Base-by-base conservation (phyloP, 2,329 filamentous ascomycete species). In the Aspergillus piperis region DNA sequence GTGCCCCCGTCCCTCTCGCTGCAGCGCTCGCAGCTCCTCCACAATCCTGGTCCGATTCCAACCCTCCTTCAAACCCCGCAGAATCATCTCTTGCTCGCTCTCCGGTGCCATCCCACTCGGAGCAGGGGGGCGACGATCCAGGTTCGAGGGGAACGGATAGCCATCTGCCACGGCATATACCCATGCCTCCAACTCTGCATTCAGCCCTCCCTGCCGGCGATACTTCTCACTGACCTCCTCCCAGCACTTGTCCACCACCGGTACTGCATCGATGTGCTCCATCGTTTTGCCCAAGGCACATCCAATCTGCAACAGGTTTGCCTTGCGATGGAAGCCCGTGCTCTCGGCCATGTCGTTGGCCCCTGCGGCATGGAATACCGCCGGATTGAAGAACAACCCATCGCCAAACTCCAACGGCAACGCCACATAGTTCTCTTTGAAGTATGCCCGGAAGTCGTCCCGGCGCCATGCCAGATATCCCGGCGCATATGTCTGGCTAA, bases 351-450 rank as follows among this genome's bases (percentile, higher is more conserved):
- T 78, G 15, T 72, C 66, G 66, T 88, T 89, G 63, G 82, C 80
- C 0, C 86, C 86, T 0, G 86, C 86, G 1, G 86, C 86, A 68
- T 89, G 86, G 62, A 87, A 85, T 0, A 88, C 73, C 1, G 83
- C 86, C 0, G 86, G 86, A 58, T 85, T 87, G 73, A 89, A 88
- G 70, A 88, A 88, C 0, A 88, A 64, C 0, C 84, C 86, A 65
- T 89, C 86, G 0, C 86, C 86, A 44, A 82, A 77, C 2, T 73
- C 64, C 58, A 88, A 65, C 1, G 85, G 81, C 10, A 87, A 67
- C 1, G 80, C 77, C 5, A 88, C 78, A 64, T 83, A 84, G 5
- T 80, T 78, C 15, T 81, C 70, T 4, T 81, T 65, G 61, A 89
- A 88, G 66, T 79, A 86, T 0, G 80, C 71, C 23, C 80, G 75